Base-by-base conservation (phyloP, 2,329 filamentous ascomycete genomes). In the Aspergillus calidoustus region DNA sequence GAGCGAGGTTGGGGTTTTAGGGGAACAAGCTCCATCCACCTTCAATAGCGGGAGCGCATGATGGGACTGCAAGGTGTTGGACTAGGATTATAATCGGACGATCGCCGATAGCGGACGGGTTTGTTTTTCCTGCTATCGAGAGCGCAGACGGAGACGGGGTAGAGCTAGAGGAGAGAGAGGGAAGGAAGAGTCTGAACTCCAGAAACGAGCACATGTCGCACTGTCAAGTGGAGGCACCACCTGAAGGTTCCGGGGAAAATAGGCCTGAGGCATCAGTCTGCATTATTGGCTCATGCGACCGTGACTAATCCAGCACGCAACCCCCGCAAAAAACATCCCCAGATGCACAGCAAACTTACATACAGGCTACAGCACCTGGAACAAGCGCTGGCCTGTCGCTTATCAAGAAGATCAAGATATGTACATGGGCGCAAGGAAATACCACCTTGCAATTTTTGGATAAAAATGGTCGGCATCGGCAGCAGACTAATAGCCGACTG, bases 1-100 rank as follows among this genome's bases (percentile, higher is more conserved):
- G 67, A 70, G 73, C 72, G 72, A 75, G 70, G 68, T 68, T 66
- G 67, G 64, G 59, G 62, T 60, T 67, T 64, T 66, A 64, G 65
- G 67, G 68, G 23, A 46, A 57, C 8, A 58, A 64, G 62, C 60
- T 66, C 60, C 60, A 59, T 62, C 54, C 48, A 60, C 66, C 55
- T 19, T 63, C 50, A 61, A 46, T 54, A 60, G 57, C 54, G 47
- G 54, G 23, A 56, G 43, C 53, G 57, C 62, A 63, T 64, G 50
- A 50, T 64, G 58, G 43, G 38, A 47, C n/a, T 31, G 54, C 28
- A 48, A 47, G 50, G 49, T 58, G 38, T 25, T n/a, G 48, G 22
- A 34, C 22, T 7, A 38, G 13, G 44, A 50, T 50, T 49, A 54
- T 58, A 54, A 54, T 54, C 54, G 53, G 47, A 54, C 53, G 58